Conservation (phyloP, 1,284 basidiomycete genomes). For the Lignosus rhinocerotis region DNA sequence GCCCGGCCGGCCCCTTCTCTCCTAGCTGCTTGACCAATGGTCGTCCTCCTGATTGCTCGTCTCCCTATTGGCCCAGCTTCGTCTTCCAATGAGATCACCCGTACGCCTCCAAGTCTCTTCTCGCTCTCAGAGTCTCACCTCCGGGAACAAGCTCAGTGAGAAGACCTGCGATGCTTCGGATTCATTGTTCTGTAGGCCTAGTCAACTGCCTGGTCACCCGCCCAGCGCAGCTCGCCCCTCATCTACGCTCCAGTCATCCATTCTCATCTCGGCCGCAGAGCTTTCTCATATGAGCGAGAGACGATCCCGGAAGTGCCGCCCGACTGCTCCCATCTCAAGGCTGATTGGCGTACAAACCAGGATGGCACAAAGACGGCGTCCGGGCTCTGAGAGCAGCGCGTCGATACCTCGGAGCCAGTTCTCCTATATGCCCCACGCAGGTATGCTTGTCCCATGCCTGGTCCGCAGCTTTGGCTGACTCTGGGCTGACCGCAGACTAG, state of each 20-base stretch:
- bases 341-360: neutral
- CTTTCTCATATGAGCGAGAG: neutral
- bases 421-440: neutral
- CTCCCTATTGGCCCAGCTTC: neutral
- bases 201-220: neutral
- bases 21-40: neutral
- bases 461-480: neutral
- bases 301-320: slow-evolving; percentile 1
- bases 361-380: neutral
- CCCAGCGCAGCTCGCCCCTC: neutral
- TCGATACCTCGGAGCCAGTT: slow-evolving; percentile 2
- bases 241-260: neutral
- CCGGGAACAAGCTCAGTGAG: neutral
- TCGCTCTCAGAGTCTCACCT: neutral
- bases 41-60: neutral
- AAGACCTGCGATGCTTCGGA: neutral
- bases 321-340: neutral
- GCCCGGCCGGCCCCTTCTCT: neutral
- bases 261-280: neutral
- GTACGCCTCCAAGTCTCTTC: neutral
- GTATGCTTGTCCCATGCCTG: neutral
- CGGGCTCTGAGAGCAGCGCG: neutral
- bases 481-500: neutral
- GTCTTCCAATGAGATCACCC: neutral
- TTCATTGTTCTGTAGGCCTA: neutral